These are phyloP conservation scores for Phytophthora pseudosyringae DNA, from an alignment of 352 stramenopile species.

Conservation along the genomic window DNA sequence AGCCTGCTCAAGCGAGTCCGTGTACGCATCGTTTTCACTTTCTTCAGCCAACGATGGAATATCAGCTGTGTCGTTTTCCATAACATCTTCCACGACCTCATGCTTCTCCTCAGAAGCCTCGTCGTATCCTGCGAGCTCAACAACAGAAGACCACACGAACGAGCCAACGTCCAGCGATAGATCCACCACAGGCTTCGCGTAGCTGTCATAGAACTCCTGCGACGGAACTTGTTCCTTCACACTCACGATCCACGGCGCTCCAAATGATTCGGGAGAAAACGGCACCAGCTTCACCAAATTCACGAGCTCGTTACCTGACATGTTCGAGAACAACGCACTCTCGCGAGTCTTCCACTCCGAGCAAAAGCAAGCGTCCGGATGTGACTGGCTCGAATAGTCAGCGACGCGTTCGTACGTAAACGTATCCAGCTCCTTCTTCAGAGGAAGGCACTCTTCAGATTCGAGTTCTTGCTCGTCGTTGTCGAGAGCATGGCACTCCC, in stretches of 20 bases:
- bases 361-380: conserved; percentile 50
- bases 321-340: conserved; percentile 32
- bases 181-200: conserved; percentile 49
- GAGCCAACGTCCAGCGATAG: conserved; percentile 30
- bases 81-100: not conserved
- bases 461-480: conserved; percentile 33
- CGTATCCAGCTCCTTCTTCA: conserved; percentile 40
- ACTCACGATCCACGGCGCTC: conserved; percentile 35
- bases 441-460: conserved; percentile 26
- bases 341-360: conserved; percentile 52
- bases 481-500: conserved; percentile 34
- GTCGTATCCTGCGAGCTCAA: conserved; percentile 27
- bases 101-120: conserved; percentile 8
- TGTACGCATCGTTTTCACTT: not conserved
- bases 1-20: conserved; percentile 5
- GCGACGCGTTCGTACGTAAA: conserved; percentile 41
- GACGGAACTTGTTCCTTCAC: conserved; percentile 45
- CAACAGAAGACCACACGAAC: conserved; percentile 38
- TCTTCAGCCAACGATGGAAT: conserved; percentile 3
- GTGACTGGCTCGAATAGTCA: conserved; percentile 36
- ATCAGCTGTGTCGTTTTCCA: conserved; percentile 9
- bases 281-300: conserved; percentile 43
- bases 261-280: conserved; percentile 51
- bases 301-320: conserved; percentile 30
- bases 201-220: conserved; percentile 40